Conservation (phyloP, 805 yeast species). For the Candida xyloterini region DNA sequence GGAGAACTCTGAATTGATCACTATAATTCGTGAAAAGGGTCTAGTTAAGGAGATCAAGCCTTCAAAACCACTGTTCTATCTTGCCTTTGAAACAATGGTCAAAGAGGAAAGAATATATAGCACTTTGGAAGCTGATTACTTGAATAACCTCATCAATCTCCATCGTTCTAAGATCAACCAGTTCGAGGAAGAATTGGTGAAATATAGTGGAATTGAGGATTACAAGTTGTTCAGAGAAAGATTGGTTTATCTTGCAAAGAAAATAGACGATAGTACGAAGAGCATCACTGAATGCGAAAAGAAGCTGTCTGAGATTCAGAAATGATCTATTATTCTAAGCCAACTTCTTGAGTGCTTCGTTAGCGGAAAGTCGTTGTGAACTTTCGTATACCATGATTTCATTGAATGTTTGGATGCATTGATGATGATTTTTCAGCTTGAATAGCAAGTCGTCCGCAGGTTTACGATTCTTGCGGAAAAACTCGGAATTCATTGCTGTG, state of each 20-base stretch:
- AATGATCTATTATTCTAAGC: neutral
- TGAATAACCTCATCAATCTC: conserved; percentile 49
- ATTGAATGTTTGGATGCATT: conserved; percentile 33
- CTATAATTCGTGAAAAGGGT: conserved; percentile 75
- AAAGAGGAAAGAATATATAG: conserved; percentile 53
- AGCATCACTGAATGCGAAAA: conserved; percentile 48
- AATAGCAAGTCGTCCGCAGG: conserved; percentile 35
- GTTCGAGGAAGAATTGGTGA: conserved; percentile 70
- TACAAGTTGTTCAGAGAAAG: conserved; percentile 58
- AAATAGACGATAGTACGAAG: conserved; percentile 59
- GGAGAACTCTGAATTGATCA: conserved; percentile 75
- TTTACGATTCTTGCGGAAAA: conserved; percentile 23
- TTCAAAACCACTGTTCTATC: conserved; percentile 79
- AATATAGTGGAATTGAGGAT: conserved; percentile 49
- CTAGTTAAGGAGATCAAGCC: conserved; percentile 62
- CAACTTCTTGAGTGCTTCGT: conserved; percentile 17
- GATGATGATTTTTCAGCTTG: conserved; percentile 19
- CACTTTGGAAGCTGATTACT: conserved; percentile 61
- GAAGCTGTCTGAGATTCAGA: conserved; percentile 26
- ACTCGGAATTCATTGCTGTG: conserved; percentile 30
- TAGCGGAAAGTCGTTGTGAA: conserved; percentile 31
- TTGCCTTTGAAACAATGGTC: conserved; percentile 71
- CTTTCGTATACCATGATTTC: conserved; percentile 44
- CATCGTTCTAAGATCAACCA: conserved; percentile 62
- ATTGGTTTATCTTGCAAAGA: conserved; percentile 61